Evolutionary conservation across 164 flowering plant species (phyloP), one percentile per base, ranked within the genome.

Genomic region (Macadamia integrifolia): DNA sequence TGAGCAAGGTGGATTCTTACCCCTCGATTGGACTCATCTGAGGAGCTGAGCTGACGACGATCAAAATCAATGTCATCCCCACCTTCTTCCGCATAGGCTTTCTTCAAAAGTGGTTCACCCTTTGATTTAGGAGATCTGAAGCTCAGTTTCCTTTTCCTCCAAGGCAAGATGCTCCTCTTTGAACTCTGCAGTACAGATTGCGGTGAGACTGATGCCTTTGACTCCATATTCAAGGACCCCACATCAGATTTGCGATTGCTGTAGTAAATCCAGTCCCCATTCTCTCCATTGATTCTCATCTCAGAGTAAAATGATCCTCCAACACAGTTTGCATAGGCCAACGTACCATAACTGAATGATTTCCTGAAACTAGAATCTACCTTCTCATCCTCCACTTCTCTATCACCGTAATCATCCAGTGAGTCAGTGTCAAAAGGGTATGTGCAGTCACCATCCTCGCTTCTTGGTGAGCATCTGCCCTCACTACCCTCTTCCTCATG

Each of bases 61-160:
- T 92, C 98, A 79, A 75, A 88, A 84, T 95, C 99, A 68, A 95
- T 95, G 75, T 95, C 98, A 79, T 95, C 99, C 14, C 99, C 99
- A 71, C 99, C 99, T 72, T 92, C 98, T 84, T 95, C 99, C 35
- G 80, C 98, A 83, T 92, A 81, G 8, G 82, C 90, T 79, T 90
- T 92, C 81, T 95, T 95, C 31, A 92, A 69, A 68, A 92, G 79
- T 43, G 99, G 99, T 73, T 95, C 99, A 58, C 99, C 99, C 75
- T 87, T 92, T 6, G 89, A 75, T 77, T 86, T 91, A 28, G 97
- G 97, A 77, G 99, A 92, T 69, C 96, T 88, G 75, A 95, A 91
- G 71, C 86, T 88, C 68, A 91, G 79, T 77, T 95, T 95, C 75
- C 99, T 82, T 75, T 91, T 92, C 80, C 88, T 88, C 99, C 99